Conservation (phyloP, 1,284 basidiomycete genomes). For the Ceratobasidium sp. region DNA sequence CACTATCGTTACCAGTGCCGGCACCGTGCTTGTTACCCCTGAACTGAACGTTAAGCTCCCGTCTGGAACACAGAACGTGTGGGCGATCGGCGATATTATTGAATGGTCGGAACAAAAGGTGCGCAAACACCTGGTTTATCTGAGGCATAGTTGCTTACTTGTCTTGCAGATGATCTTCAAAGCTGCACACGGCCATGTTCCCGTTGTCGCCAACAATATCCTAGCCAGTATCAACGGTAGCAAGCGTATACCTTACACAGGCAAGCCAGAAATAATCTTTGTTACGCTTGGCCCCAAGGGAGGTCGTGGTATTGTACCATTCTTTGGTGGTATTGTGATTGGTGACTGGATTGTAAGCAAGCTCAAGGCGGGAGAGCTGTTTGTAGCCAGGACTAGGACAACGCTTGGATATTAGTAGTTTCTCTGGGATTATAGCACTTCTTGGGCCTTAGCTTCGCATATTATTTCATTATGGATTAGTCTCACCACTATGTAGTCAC, state of each 20-base stretch:
- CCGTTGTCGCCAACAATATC: conserved; percentile 45
- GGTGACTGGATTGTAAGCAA: conserved; percentile 46
- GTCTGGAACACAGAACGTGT: conserved; percentile 46
- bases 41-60: conserved; percentile 47
- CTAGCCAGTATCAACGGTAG: conserved; percentile 42
- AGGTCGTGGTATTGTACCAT: conserved; percentile 17
- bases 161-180: conserved; percentile 46
- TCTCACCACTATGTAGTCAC: too few relatives aligned
- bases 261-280: conserved; percentile 34
- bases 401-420: conserved; percentile 36
- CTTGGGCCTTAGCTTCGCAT: too few relatives aligned
- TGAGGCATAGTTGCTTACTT: too few relatives aligned
- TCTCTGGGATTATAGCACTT: too few relatives aligned
- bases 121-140: too few relatives aligned
- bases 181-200: conserved; percentile 26
- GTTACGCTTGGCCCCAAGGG: conserved; percentile 43
- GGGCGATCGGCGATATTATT: conserved; percentile 49
- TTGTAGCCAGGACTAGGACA: conserved; percentile 41
- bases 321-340: conserved; percentile 44
- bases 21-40: conserved; percentile 44
- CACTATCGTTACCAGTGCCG: neutral
- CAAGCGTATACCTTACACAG: conserved; percentile 25
- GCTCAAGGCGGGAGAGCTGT: conserved; percentile 44
- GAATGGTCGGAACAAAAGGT: conserved; percentile 49
- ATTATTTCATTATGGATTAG: too few relatives aligned